These are phyloP conservation scores for Aureobasidium leucospermi DNA, from an alignment of 2,329 filamentous ascomycete genomes.

Conservation along the genomic window DNA sequence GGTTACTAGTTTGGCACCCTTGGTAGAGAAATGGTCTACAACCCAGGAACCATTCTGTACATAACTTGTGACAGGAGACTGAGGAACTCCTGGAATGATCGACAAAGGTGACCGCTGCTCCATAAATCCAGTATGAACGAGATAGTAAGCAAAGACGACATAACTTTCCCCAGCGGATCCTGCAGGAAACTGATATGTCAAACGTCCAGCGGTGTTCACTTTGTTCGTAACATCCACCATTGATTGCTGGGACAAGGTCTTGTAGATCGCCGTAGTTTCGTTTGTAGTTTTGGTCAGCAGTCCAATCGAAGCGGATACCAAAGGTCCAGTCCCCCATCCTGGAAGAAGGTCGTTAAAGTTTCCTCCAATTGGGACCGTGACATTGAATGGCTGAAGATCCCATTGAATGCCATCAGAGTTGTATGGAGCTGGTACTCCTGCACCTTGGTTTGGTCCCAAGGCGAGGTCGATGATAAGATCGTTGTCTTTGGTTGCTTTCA, in stretches of 20 bases:
- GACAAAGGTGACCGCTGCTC: slow-evolving; percentile 25
- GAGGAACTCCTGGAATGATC: slow-evolving; percentile 19
- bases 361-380: slow-evolving; percentile 24
- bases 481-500: slow-evolving; percentile 29
- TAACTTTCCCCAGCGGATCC: slow-evolving; percentile 19
- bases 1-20: slow-evolving; percentile 23
- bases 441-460: slow-evolving; percentile 41
- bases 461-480: slow-evolving; percentile 40
- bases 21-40: slow-evolving; percentile 28
- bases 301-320: not conserved
- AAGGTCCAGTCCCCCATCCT: slow-evolving; percentile 29
- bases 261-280: not conserved
- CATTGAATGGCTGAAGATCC: slow-evolving; percentile 27
- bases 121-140: slow-evolving; percentile 23
- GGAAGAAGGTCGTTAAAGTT: slow-evolving; percentile 28
- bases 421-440: slow-evolving; percentile 36
- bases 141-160: slow-evolving; percentile 27
- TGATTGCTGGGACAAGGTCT: not conserved
- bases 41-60: slow-evolving; percentile 29
- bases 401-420: slow-evolving; percentile 30
- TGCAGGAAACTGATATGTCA: slow-evolving; percentile 21
- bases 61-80: slow-evolving; percentile 19
- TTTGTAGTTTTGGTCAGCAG: not conserved
- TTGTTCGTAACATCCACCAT: not conserved
- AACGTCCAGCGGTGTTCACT: slow-evolving; percentile 16